These are phyloP conservation scores for Hericium coralloides DNA, from an alignment of 768 basidiomycete genomes.

Conservation along the genomic window DNA sequence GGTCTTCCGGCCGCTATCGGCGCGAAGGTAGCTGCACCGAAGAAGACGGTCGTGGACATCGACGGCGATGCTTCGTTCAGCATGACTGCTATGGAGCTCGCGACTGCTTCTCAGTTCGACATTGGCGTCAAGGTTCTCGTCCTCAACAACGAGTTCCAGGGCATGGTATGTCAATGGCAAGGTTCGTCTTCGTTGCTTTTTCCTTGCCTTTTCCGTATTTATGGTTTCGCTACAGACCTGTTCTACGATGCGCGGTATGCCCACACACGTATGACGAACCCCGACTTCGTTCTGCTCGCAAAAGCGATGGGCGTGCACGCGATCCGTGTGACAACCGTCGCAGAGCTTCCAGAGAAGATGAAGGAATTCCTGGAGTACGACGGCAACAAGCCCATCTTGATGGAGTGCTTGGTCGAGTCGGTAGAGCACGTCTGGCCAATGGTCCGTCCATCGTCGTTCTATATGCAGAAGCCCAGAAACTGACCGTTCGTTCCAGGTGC, in stretches of 20 bases:
- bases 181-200: conserved; percentile 35
- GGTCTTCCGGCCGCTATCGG: conserved; percentile 92
- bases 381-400: conserved; percentile 71
- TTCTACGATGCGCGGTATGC: conserved; percentile 98
- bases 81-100: conserved; percentile 99
- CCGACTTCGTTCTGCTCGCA: conserved; percentile 87
- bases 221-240: conserved; percentile 43
- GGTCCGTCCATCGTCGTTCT: conserved; percentile 33
- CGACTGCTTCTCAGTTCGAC: conserved; percentile 81
- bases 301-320: conserved; percentile 90
- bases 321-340: conserved; percentile 58
- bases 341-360: conserved; percentile 90
- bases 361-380: conserved; percentile 98
- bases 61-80: conserved; percentile 98
- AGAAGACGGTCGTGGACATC: conserved; percentile 91
- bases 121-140: conserved; percentile 95
- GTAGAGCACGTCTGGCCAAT: conserved; percentile 89
- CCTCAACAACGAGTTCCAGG: conserved; percentile 96
- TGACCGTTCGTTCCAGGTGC: conserved; percentile 41
- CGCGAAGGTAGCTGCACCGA: conserved; percentile 91
- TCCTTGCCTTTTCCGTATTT: neutral
- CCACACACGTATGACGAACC: conserved; percentile 92
- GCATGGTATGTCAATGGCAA: conserved; percentile 99
- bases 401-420: conserved; percentile 84
- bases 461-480: conserved; percentile 12